A percentile compares a stretch with the other conserved stretches of the same genome.
phyloP scores from a whole-genome alignment of 2,329 filamentous ascomycete genomes.

The Ascomycota sp. region DNA sequence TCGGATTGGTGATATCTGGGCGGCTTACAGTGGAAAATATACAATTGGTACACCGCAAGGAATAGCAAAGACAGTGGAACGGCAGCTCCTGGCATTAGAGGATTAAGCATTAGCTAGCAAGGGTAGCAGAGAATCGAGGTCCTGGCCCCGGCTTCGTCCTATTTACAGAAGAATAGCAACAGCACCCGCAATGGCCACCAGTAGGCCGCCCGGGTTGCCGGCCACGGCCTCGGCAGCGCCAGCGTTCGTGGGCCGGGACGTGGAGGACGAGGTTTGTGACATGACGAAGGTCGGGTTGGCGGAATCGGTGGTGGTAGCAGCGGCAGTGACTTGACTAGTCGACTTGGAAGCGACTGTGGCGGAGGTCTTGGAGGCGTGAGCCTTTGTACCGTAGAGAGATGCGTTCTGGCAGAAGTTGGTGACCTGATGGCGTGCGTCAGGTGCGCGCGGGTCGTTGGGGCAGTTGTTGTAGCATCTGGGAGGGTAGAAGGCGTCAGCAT shows the following conservation, averaged over 20 bases:
- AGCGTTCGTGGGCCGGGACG: constrained; percentile 6
- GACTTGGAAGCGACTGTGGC: constrained; percentile 5
- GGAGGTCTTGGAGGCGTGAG: constrained; percentile 7
- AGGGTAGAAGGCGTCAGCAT: neutral
- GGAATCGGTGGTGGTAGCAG: constrained; percentile 5
- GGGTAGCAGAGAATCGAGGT: neutral
- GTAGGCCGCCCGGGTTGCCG: constrained; percentile 12
- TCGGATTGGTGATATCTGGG: no score
- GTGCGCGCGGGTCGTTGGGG: constrained; percentile 21
- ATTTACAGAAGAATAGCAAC: constrained; percentile 15
- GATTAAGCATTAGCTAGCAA: constrained; percentile 1
- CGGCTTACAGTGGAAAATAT: no score
- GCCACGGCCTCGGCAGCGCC: constrained; percentile 8
- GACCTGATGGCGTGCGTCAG: constrained; percentile 15
- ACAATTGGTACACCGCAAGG: no score
- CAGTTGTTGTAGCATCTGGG: constrained; percentile 33
- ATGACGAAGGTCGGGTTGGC: constrained; percentile 4
- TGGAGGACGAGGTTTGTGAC: constrained; percentile 4
- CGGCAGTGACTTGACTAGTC: constrained; percentile 4
- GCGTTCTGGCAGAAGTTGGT: constrained; percentile 23
- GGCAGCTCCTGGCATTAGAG: neutral
- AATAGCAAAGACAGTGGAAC: neutral
- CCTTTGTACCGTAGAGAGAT: constrained; percentile 18
- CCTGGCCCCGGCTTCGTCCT: neutral
- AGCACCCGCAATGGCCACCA: constrained; percentile 16